Evolutionary conservation across 2,329 filamentous ascomycete species (phyloP).

Genomic region (Beauveria bassiana): DNA sequence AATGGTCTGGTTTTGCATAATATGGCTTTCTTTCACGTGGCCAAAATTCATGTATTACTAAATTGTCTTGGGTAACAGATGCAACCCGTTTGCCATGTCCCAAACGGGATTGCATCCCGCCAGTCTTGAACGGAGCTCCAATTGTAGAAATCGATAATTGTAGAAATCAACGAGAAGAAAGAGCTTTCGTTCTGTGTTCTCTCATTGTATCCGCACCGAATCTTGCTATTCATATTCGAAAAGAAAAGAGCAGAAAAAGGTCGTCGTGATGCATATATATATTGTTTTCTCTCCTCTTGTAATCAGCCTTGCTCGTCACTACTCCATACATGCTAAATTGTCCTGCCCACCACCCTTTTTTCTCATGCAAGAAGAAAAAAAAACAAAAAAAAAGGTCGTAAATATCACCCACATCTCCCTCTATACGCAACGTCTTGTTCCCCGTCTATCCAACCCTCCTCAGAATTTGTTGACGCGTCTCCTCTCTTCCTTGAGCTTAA

Average conservation of each 20-base stretch:
- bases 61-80: too few species aligned
- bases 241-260: not conserved
- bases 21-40: not conserved
- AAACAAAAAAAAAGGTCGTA: not conserved
- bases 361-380: not conserved
- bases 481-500: conserved; percentile 42
- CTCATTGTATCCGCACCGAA: not conserved
- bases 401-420: not conserved
- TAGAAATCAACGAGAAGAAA: too few species aligned
- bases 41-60: not conserved
- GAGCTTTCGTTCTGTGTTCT: not conserved
- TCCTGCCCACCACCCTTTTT: not conserved
- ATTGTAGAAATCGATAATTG: not conserved
- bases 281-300: not conserved
- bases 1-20: not conserved
- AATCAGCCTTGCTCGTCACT: not conserved
- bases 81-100: too few species aligned
- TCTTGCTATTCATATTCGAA: not conserved
- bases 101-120: not conserved
- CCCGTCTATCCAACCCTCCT: not conserved
- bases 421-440: not conserved
- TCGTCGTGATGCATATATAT: not conserved
- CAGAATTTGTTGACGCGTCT: conserved; percentile 29
- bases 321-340: conserved; percentile 1
- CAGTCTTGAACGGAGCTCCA: not conserved